Percentiles rank a stretch among this genome's conserved stretches.
These are phyloP conservation scores for Groenewaldozyma tartarivorans DNA, from an alignment of 805 yeast species.

Conservation along the genomic window DNA sequence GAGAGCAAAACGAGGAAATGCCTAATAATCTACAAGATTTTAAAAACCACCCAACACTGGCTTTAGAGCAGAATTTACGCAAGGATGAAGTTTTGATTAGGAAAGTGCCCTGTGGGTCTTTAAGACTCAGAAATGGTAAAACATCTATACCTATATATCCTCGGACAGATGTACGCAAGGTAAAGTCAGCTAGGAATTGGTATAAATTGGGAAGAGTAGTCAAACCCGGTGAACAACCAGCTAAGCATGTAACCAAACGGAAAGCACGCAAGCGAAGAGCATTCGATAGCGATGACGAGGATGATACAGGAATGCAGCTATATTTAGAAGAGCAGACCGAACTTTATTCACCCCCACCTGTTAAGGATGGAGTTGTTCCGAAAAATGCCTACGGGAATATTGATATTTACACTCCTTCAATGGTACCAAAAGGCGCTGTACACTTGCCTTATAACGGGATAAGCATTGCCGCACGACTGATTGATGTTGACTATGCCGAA, in stretches of 20 bases:
- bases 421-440: constrained; percentile 75
- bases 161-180: constrained; percentile 50
- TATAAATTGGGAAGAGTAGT: constrained; percentile 68
- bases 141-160: constrained; percentile 38
- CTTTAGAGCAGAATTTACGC: constrained; percentile 63
- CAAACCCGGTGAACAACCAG: constrained; percentile 59
- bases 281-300: constrained; percentile 26
- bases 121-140: constrained; percentile 37
- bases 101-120: constrained; percentile 63
- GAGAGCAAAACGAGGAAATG: constrained; percentile 71
- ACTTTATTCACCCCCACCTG: constrained; percentile 48
- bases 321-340: constrained; percentile 74
- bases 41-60: constrained; percentile 79
- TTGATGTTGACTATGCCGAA: constrained; percentile 71
- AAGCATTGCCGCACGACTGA: constrained; percentile 57
- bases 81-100: constrained; percentile 67
- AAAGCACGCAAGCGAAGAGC: constrained; percentile 10
- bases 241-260: constrained; percentile 34
- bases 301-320: constrained; percentile 46
- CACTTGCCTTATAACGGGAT: constrained; percentile 45
- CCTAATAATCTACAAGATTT: constrained; percentile 79
- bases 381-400: constrained; percentile 70
- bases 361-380: constrained; percentile 49
- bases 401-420: constrained; percentile 57
- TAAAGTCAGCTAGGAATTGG: constrained; percentile 80